Conservation (phyloP, 495 filamentous ascomycete genomes). For the Penicillium daleae region DNA sequence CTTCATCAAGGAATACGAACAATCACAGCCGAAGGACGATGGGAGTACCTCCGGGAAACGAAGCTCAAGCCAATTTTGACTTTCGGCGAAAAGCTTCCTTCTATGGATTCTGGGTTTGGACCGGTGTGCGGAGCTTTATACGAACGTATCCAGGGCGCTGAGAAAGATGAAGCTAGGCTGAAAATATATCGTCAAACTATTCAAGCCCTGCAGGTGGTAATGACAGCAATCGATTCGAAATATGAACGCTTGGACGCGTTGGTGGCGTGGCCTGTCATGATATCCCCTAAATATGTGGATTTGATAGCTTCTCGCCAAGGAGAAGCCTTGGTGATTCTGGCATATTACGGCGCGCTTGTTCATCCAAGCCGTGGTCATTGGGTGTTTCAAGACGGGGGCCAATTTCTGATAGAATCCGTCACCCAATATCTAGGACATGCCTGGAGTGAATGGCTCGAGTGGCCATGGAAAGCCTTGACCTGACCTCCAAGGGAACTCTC, state of each 20-base stretch:
- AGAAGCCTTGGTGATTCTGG: conserved; percentile 24
- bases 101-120: neutral
- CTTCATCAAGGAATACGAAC: conserved; percentile 50
- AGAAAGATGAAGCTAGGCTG: neutral
- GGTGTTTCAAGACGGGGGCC: conserved; percentile 24
- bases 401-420: conserved; percentile 19
- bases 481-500: neutral
- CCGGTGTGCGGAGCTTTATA: conserved; percentile 4
- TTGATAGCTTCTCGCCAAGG: conserved; percentile 12
- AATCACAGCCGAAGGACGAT: conserved; percentile 19
- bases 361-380: conserved; percentile 15
- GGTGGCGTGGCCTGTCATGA: conserved; percentile 21
- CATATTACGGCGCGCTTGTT: conserved; percentile 23
- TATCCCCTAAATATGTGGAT: conserved; percentile 19
- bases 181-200: conserved; percentile 17
- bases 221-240: neutral
- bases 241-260: neutral
- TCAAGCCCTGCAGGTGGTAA: conserved; percentile 14
- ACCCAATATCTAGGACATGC: conserved; percentile 14
- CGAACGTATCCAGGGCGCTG: conserved; percentile 2
- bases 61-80: conserved; percentile 12
- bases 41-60: conserved; percentile 16
- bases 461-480: conserved; percentile 1
- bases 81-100: neutral
- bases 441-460: conserved; percentile 25